These are phyloP conservation scores for barrel medic (Medicago truncatula) DNA, from an alignment of 306 rosid genomes.

Conservation along the genomic window MtrunA17r5.0-ANR NC_053045.1:38078501-38079000, in stretches of 20 bases:
- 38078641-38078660: constrained; percentile 11
- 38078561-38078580: not conserved
- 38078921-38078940: constrained; percentile 66
- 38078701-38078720: constrained; percentile 36
- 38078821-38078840: not conserved
- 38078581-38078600: not conserved
- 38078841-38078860: constrained; percentile 15
- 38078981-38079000: constrained; percentile 90
- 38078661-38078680: constrained; percentile 12
- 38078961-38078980: constrained; percentile 80
- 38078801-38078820: constrained; percentile 16
- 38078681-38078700: constrained; percentile 30
- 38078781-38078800: constrained; percentile 36
- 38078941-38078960: constrained; percentile 68
- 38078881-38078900: constrained; percentile 57
- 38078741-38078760: constrained; percentile 16
- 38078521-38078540: not conserved
- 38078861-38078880: constrained; percentile 42
- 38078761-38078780: constrained; percentile 32
- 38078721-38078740: constrained; percentile 31
- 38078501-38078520: not conserved
- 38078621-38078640: constrained; percentile 8
- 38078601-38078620: not conserved
- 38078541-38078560: not conserved
- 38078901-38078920: constrained; percentile 82